Percentiles rank a stretch among this genome's conserved stretches.
Evolutionary conservation across 768 basidiomycete species (phyloP).

Genomic region (Serpula lacrymans): DNA sequence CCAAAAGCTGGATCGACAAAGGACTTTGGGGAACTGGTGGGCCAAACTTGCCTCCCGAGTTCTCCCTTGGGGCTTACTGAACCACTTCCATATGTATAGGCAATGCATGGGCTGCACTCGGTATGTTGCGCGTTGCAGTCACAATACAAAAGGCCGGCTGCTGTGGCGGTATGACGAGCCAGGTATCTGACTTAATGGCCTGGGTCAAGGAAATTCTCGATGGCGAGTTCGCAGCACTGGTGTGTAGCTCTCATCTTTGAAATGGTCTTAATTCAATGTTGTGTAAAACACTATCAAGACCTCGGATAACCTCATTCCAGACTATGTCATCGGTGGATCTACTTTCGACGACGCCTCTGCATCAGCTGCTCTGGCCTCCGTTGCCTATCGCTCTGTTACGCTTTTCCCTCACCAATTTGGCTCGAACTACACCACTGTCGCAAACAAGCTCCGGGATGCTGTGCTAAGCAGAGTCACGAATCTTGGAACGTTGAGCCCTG

Average conservation of each 20-base stretch:
- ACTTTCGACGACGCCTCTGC: slow-evolving; percentile 35
- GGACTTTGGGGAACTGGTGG: slow-evolving; percentile 36
- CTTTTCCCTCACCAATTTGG: slow-evolving; percentile 30
- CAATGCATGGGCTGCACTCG: slow-evolving; percentile 40
- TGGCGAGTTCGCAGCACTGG: slow-evolving; percentile 45
- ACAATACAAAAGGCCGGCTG: slow-evolving; percentile 32
- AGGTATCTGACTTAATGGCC: slow-evolving; percentile 24
- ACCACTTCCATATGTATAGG: no score
- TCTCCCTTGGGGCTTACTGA: no score
- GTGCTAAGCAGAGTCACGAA: slow-evolving; percentile 29
- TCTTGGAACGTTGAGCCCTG: slow-evolving; percentile 32
- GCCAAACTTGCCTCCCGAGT: not conserved
- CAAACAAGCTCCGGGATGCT: slow-evolving; percentile 28
- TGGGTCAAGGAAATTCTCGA: slow-evolving; percentile 43
- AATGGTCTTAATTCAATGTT: no score
- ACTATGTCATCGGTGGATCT: slow-evolving; percentile 30
- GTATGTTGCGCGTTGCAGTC: slow-evolving; percentile 37
- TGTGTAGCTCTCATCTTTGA: no score
- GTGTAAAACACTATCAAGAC: slow-evolving; percentile 17
- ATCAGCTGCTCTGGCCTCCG: slow-evolving; percentile 24
- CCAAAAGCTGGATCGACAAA: slow-evolving; percentile 9
- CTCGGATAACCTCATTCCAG: slow-evolving; percentile 29
- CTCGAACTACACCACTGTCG: slow-evolving; percentile 26
- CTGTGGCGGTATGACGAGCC: slow-evolving; percentile 22
- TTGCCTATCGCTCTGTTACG: slow-evolving; percentile 21